Percentiles rank a stretch among this genome's conserved stretches.
phyloP scores from a whole-genome alignment of 1,284 basidiomycete species.

The Ceratobasidium sp. region DNA sequence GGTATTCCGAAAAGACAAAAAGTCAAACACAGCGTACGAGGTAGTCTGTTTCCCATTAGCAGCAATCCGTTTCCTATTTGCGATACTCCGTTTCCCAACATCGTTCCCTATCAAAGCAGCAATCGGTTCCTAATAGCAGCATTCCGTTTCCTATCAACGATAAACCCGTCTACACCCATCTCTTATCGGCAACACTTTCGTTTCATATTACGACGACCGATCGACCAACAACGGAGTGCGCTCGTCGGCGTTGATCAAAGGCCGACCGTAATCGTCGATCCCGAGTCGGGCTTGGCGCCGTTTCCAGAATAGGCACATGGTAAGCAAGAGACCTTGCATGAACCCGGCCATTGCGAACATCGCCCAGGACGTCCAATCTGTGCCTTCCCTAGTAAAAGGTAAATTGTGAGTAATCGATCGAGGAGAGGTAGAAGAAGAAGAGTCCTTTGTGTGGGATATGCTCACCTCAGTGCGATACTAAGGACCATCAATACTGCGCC shows the following conservation, averaged over 20 bases:
- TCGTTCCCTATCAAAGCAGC: no score
- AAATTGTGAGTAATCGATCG: slow-evolving; percentile 64
- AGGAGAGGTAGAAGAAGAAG: slow-evolving; percentile 57
- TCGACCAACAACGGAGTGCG: slow-evolving; percentile 30
- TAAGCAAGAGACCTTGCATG: slow-evolving; percentile 86
- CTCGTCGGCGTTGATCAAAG: slow-evolving; percentile 58
- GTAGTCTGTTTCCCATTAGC: neutral
- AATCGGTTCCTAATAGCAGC: no score
- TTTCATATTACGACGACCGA: neutral
- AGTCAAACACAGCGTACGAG: neutral
- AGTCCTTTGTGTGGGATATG: neutral
- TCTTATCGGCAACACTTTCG: no score
- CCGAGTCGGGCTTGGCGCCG: slow-evolving; percentile 78
- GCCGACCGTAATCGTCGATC: slow-evolving; percentile 94
- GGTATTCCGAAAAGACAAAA: neutral
- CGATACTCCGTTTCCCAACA: no score
- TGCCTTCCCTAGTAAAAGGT: slow-evolving; percentile 49
- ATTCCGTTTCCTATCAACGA: no score
- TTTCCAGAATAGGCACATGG: slow-evolving; percentile 87
- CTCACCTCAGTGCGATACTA: slow-evolving; percentile 81
- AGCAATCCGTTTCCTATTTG: no score
- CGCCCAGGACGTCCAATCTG: slow-evolving; percentile 68
- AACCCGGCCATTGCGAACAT: slow-evolving; percentile 88
- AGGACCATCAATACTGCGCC: slow-evolving; percentile 91
- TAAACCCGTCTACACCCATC: no score